These are phyloP conservation scores for Penicillium cinerascens DNA, from an alignment of 495 filamentous ascomycete genomes.

Conservation along the genomic window DNA sequence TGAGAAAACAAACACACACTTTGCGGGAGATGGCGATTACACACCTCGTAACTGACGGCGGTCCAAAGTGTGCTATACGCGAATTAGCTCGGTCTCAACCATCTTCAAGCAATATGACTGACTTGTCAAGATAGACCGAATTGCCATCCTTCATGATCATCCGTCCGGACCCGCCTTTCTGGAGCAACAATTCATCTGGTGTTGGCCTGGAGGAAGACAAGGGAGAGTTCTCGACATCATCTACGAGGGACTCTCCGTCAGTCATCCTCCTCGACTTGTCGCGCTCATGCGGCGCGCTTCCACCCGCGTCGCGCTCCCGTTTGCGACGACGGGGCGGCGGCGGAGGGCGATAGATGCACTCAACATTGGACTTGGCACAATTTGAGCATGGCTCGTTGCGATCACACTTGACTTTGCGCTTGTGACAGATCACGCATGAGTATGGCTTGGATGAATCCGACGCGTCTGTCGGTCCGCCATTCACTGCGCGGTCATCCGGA, in stretches of 20 bases:
- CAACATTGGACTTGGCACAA: conserved; percentile 56
- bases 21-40: conserved; percentile 1
- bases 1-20: neutral
- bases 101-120: conserved; percentile 1
- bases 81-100: conserved; percentile 5
- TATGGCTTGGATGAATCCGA: conserved; percentile 27
- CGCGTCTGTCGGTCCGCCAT: neutral
- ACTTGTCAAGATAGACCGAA: conserved; percentile 50
- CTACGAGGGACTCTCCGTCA: neutral
- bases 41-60: conserved; percentile 49
- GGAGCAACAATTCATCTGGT: neutral
- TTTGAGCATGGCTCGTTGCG: conserved; percentile 62
- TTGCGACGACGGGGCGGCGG: conserved; percentile 57
- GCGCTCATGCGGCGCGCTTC: conserved; percentile 41
- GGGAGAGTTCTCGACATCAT: neutral
- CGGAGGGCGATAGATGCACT: conserved; percentile 59
- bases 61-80: conserved; percentile 45
- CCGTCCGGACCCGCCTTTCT: conserved; percentile 20
- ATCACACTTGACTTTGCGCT: conserved; percentile 66
- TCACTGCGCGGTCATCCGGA: neutral
- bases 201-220: too few relatives aligned
- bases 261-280: conserved; percentile 7
- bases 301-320: conserved; percentile 43
- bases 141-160: conserved; percentile 37
- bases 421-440: conserved; percentile 63